Conservation (phyloP, 495 filamentous ascomycete species). For the Penicillium angulare region DNA sequence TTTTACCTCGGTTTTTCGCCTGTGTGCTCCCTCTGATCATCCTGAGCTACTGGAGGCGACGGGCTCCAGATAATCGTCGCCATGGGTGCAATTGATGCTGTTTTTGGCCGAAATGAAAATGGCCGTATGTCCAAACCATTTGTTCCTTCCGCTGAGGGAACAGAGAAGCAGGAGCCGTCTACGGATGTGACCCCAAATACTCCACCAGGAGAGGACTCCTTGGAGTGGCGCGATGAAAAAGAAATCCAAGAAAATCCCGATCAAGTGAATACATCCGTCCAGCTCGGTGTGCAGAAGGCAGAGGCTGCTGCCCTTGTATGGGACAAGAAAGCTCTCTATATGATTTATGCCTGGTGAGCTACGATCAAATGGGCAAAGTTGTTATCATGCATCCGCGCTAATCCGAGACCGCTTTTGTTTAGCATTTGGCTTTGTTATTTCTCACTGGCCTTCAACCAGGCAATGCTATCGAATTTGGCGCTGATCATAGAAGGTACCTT, state of each 20-base stretch:
- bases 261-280: constrained; percentile 27
- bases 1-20: neutral
- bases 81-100: constrained; percentile 24
- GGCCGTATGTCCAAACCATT: constrained; percentile 7
- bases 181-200: neutral
- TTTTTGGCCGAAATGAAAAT: constrained; percentile 14
- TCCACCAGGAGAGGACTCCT: constrained; percentile 5
- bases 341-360: constrained; percentile 38
- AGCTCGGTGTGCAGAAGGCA: constrained; percentile 41
- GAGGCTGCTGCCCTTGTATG: constrained; percentile 41
- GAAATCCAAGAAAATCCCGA: constrained; percentile 27
- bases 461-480: constrained; percentile 28
- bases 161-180: constrained; percentile 2
- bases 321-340: constrained; percentile 33
- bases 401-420: neutral
- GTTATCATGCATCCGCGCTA: neutral
- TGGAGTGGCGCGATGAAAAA: constrained; percentile 25
- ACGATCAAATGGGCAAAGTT: neutral
- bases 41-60: neutral
- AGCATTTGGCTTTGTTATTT: constrained; percentile 48
- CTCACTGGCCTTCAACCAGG: constrained; percentile 39
- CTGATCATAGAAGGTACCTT: constrained; percentile 35
- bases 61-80: neutral
- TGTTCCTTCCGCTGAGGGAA: constrained; percentile 5
- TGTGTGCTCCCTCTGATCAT: neutral